Base-by-base conservation (phyloP, 1,284 basidiomycete species). In the Coniophora puteana region DNA sequence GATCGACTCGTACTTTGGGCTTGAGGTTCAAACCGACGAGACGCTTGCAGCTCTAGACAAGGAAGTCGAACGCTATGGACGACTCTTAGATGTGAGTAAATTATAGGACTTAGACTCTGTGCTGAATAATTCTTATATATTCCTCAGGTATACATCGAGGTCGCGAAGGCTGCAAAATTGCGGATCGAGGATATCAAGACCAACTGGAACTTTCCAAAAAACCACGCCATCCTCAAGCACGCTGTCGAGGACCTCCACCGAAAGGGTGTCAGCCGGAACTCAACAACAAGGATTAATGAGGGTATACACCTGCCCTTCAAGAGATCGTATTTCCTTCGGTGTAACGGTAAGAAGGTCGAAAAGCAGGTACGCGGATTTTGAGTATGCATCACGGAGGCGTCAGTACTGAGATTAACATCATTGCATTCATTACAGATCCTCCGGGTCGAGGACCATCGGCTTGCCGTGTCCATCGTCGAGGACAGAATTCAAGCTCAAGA, bases 151-250 rank as follows among this genome's bases (percentile, higher is more conserved):
- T 25, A 41, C 36, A 35, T 24, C 17, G 38, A 41, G 38, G 7
- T 41, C 22, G 5, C 18, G 23, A 34, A 21, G 1, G 32, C n/a
- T 0, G 2, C 18, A 39, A 14, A 4, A 20, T 30, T 21, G 1
- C 22, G 33, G 8, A 38, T 40, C 10, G 28, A 39, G n/a, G 22
- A 39, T 12, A 3, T 40, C 8, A 43, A 37, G 39, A 7, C 27
- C 7, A 16, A 45, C 34, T 66, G 62, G 59, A 48, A 63, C 22
- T 64, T 66, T 41, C 58, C 57, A 2, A 69, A 69, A 38, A 44
- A 46, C 1, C 66, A 69, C 41, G 41, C 43, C 5, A 40, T 39
- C 0, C 54, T 55, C 27, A 16, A 43, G 3, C 67, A 69, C 44
- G 12, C 53, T 5, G 61, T 61, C 22, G 44, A 49, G 28, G 60